phyloP scores from a whole-genome alignment of 2,329 filamentous ascomycete genomes.

The Waltergamsia citrina region DNA sequence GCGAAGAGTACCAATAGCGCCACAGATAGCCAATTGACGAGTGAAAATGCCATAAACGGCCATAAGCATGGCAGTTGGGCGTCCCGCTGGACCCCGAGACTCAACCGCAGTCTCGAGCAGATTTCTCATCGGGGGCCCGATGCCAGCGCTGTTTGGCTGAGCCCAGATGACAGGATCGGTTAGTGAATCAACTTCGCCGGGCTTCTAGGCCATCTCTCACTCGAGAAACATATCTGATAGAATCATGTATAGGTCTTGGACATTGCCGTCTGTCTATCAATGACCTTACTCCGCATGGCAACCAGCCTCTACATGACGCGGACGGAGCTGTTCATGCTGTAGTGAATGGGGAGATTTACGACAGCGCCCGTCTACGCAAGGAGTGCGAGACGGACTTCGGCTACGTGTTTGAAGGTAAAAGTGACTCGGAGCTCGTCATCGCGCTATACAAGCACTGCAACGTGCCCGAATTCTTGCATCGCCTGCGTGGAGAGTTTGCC shows the following conservation, averaged over 20 bases:
- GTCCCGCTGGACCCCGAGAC: too few species aligned
- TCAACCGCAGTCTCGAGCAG: too few species aligned
- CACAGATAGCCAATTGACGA: too few species aligned
- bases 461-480: constrained; percentile 18
- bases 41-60: too few species aligned
- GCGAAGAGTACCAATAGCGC: too few species aligned
- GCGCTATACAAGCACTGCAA: constrained; percentile 42
- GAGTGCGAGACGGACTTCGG: constrained; percentile 19
- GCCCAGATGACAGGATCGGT: too few species aligned
- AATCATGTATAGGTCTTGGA: constrained; percentile 28
- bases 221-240: too few species aligned
- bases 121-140: too few species aligned
- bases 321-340: constrained; percentile 37
- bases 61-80: too few species aligned
- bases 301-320: constrained; percentile 33
- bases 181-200: too few species aligned
- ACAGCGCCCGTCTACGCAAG: constrained; percentile 32
- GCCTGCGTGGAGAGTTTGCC: constrained; percentile 45
- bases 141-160: too few species aligned
- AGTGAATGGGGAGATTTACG: constrained; percentile 53
- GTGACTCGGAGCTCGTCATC: constrained; percentile 42
- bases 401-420: constrained; percentile 33
- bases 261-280: constrained; percentile 44
- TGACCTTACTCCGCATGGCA: constrained; percentile 34
- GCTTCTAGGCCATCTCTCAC: too few species aligned